These are phyloP conservation scores for Naganishia antarctica DNA, from an alignment of 768 basidiomycete species.

Conservation along the genomic window DNA sequence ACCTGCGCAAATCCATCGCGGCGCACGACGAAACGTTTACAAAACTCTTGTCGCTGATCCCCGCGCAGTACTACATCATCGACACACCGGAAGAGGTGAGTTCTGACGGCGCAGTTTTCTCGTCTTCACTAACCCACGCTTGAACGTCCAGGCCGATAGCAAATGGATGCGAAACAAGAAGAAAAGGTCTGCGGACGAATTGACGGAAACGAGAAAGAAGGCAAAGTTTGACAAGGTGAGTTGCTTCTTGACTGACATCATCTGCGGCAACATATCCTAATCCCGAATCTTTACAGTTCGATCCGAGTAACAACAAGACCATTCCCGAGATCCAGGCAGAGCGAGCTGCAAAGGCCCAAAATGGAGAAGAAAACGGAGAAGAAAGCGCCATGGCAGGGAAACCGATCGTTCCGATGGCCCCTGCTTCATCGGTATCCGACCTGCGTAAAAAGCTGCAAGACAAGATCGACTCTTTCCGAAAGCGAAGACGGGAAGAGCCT, in stretches of 20 bases:
- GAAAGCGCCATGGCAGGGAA: conserved; percentile 12
- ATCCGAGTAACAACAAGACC: conserved; percentile 82
- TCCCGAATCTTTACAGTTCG: conserved; percentile 64
- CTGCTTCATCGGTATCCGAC: conserved; percentile 41
- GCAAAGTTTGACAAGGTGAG: conserved; percentile 74
- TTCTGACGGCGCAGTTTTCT: background rate
- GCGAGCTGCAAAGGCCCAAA: conserved; percentile 51
- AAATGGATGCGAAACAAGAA: conserved; percentile 67
- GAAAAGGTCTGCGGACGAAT: conserved; percentile 74
- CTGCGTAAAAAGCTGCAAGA: conserved; percentile 41
- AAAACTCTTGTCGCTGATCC: conserved; percentile 73
- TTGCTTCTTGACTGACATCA: background rate
- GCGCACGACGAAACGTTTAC: conserved; percentile 83
- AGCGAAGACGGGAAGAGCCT: conserved; percentile 20
- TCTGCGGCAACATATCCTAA: no score
- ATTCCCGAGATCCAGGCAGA: conserved; percentile 66
- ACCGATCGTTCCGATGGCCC: conserved; percentile 38
- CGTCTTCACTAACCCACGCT: no score
- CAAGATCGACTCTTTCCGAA: conserved; percentile 43
- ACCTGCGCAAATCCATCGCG: conserved; percentile 56
- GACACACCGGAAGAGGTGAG: conserved; percentile 64
- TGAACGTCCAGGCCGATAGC: conserved; percentile 42
- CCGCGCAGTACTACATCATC: conserved; percentile 79
- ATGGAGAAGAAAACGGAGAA: background rate
- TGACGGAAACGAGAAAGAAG: conserved; percentile 83